These are phyloP conservation scores for Lepiota venenata DNA, from an alignment of 768 basidiomycete species.

Conservation along the genomic window DNA sequence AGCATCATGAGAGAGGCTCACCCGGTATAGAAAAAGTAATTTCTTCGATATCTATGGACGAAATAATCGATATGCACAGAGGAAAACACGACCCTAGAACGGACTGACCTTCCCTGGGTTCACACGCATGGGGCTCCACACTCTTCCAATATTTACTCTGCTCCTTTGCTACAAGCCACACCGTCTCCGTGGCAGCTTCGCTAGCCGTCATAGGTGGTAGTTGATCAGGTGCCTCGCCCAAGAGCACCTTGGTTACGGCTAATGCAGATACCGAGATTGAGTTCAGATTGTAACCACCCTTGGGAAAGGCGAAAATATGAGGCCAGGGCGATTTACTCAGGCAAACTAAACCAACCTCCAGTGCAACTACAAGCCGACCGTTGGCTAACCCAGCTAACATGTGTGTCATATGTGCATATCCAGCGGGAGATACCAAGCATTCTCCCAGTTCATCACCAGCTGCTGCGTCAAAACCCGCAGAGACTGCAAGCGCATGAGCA, in stretches of 20 bases:
- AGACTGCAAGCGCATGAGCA: constrained; percentile 52
- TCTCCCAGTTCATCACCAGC: constrained; percentile 89
- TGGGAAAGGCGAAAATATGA: constrained; percentile 3
- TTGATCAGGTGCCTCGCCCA: constrained; percentile 83
- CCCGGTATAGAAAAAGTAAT: constrained; percentile 69
- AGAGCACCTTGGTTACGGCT: constrained; percentile 83
- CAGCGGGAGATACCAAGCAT: constrained; percentile 86
- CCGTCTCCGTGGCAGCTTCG: constrained; percentile 82
- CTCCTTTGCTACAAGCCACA: constrained; percentile 82
- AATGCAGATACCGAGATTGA: constrained; percentile 85
- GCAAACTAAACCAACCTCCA: constrained; percentile 66
- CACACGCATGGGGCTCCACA: constrained; percentile 77
- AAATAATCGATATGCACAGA: constrained; percentile 1
- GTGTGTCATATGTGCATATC: constrained; percentile 98
- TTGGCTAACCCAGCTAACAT: constrained; percentile 88
- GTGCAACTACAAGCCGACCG: constrained; percentile 86
- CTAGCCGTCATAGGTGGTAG: constrained; percentile 71
- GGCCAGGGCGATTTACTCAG: neutral
- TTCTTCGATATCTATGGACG: constrained; percentile 51
- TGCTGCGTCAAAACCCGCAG: constrained; percentile 97
- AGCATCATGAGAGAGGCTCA: constrained; percentile 19
- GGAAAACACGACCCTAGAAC: neutral
- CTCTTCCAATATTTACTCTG: constrained; percentile 93
- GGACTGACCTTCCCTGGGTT: constrained; percentile 70
- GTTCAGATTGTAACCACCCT: constrained; percentile 96